Percentiles rank a stretch among this genome's conserved stretches.
These are phyloP conservation scores for Nothophaeocryptopus gaeumannii DNA, from an alignment of 2,329 filamentous ascomycete genomes.

Conservation along the genomic window DNA sequence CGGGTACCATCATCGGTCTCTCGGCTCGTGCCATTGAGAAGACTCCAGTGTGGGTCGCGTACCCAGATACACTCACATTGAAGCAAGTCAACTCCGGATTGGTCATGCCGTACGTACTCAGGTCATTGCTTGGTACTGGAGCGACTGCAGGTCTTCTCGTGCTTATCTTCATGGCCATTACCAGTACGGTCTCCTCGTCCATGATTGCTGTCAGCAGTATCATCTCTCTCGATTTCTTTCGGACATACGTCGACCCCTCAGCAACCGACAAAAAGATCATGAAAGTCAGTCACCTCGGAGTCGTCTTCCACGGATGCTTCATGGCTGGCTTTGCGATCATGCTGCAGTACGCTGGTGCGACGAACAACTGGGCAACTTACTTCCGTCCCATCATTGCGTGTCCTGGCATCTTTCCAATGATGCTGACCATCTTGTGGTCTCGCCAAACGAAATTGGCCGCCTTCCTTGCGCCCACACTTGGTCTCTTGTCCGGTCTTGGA, in stretches of 20 bases:
- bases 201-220: slow-evolving; percentile 54
- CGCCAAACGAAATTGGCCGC: slow-evolving; percentile 47
- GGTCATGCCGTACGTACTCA: slow-evolving; percentile 49
- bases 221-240: slow-evolving; percentile 51
- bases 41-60: slow-evolving; percentile 46
- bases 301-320: slow-evolving; percentile 49
- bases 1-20: slow-evolving; percentile 49
- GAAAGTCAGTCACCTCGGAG: slow-evolving; percentile 47
- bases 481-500: slow-evolving; percentile 42
- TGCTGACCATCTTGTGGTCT: slow-evolving; percentile 46
- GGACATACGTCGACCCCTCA: slow-evolving; percentile 49
- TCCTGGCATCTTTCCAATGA: slow-evolving; percentile 47
- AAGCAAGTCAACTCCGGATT: slow-evolving; percentile 45
- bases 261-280: slow-evolving; percentile 45
- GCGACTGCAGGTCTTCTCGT: slow-evolving; percentile 48
- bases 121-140: slow-evolving; percentile 44
- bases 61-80: slow-evolving; percentile 41
- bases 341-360: slow-evolving; percentile 49
- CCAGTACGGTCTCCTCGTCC: slow-evolving; percentile 49
- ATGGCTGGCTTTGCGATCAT: slow-evolving; percentile 49
- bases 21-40: slow-evolving; percentile 46
- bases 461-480: slow-evolving; percentile 46
- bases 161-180: slow-evolving; percentile 53
- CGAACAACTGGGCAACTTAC: slow-evolving; percentile 49
- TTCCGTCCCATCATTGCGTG: slow-evolving; percentile 44